A percentile compares a stretch with the other conserved stretches of the same genome.
Evolutionary conservation across 345 rosid species (phyloP).

Genomic region (Iberis pinnata): DNA sequence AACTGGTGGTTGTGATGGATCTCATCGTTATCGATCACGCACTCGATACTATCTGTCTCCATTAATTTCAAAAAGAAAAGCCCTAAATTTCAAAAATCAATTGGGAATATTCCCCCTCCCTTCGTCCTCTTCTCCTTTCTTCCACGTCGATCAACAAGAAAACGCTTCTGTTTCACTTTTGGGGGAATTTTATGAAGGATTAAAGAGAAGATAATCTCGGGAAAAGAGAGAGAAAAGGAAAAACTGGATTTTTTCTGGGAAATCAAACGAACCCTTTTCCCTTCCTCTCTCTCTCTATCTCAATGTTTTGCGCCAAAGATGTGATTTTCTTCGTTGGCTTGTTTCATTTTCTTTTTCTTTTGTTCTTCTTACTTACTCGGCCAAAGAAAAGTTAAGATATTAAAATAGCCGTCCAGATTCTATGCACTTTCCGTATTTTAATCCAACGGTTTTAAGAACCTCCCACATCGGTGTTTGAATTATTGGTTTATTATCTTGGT

Average conservation of each 20-base stretch:
- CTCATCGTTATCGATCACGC: slow-evolving; percentile 69
- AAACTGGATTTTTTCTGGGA: slow-evolving; percentile 14
- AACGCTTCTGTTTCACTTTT: slow-evolving; percentile 25
- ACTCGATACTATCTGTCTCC: slow-evolving; percentile 80
- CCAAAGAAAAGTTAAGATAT: slow-evolving; percentile 15
- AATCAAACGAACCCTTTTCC: slow-evolving; percentile 26
- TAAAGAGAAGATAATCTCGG: no score
- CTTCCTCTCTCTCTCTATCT: slow-evolving; percentile 20
- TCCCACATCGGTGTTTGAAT: neutral
- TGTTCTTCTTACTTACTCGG: no score
- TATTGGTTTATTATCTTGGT: no score
- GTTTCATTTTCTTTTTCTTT: neutral
- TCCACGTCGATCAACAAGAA: slow-evolving; percentile 15
- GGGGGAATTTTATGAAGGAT: neutral
- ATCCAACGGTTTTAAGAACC: slow-evolving; percentile 30
- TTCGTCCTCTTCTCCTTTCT: slow-evolving; percentile 15
- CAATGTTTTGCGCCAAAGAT: slow-evolving; percentile 31
- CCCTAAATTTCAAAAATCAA: slow-evolving; percentile 19
- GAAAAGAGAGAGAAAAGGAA: slow-evolving; percentile 12
- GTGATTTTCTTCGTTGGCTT: slow-evolving; percentile 38
- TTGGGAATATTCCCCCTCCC: neutral
- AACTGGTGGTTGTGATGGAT: slow-evolving; percentile 55
- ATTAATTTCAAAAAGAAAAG: slow-evolving; percentile 31
- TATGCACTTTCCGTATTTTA: slow-evolving; percentile 19
- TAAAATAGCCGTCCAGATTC: slow-evolving; percentile 23